Base-by-base conservation (phyloP, 2,329 filamentous ascomycete species). In the Metarhizium brunneum region DNA sequence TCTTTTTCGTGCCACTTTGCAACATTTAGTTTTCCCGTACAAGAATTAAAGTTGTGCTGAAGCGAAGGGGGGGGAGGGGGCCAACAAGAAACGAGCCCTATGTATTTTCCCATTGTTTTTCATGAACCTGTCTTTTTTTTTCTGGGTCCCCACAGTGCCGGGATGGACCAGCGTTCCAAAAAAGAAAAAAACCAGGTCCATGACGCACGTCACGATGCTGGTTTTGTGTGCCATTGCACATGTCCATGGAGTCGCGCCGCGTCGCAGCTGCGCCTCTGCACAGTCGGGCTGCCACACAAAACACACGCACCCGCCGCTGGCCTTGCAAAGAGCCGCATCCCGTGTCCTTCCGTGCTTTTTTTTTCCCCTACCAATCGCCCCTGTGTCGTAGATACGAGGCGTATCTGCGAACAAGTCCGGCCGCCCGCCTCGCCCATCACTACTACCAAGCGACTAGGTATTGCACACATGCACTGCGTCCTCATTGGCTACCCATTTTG, bases 1-100 rank as follows among this genome's bases (percentile, higher is more conserved):
- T 62, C 58, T 57, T 67, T 65, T 58, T 67, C 65, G 65, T 66
- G 25, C 25, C 3, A 25, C 25, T 25, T 25, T 25, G 20, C 20
- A 25, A 25, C 25, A 25, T 25, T 25, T 25, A 25, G 25, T 25
- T 25, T 25, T 25, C 25, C 25, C 25, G 25, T 25, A 25, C 25
- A 25, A 25, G 4, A 25, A 25, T 25, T 25, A 25, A 25, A 25
- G 25, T 25, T 25, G 25, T 25, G 25, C 25, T 25, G 25, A 25
- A 25, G 25, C 25, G 25, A 25, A 4, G 25, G 25, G 25, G 25
- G 25, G 25, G 25, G 25, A 4, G 25, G 25, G 25, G 25, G 25
- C 25, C 25, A 25, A 25, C 25, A 25, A 25, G 25, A 25, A 25
- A 25, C 25, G 25, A 25, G 3, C 25, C 25, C 25, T 25, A 25